Percentiles rank a stretch among this genome's conserved stretches.
phyloP scores from a whole-genome alignment of 2,329 filamentous ascomycete genomes.

The Geosmithia flava region DNA sequence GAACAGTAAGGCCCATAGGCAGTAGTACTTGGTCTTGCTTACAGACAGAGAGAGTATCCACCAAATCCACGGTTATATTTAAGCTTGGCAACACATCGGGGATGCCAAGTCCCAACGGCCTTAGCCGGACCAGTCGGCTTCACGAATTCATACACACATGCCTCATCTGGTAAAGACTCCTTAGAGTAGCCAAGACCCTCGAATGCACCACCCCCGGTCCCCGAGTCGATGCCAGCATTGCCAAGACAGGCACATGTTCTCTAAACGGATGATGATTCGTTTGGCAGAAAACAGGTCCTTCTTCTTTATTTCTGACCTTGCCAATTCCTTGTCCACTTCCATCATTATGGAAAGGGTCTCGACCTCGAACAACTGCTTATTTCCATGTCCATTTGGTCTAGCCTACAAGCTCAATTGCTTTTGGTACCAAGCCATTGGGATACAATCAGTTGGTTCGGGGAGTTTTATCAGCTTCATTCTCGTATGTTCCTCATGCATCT shows the following conservation, averaged over 20 bases:
- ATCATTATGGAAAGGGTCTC: too few species aligned
- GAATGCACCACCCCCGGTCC: background rate
- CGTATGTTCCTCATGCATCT: too few species aligned
- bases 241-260: background rate
- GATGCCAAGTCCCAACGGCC: background rate
- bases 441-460: too few species aligned
- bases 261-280: background rate
- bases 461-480: too few species aligned
- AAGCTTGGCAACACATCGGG: background rate
- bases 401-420: too few species aligned
- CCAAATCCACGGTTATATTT: background rate
- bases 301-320: too few species aligned
- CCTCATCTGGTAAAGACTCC: background rate
- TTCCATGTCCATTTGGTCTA: too few species aligned
- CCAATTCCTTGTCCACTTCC: background rate
- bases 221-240: background rate
- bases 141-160: background rate
- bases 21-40: too few species aligned
- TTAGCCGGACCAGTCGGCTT: background rate
- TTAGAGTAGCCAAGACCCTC: background rate
- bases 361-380: too few species aligned
- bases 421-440: too few species aligned
- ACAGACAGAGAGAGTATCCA: too few species aligned
- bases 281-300: background rate
- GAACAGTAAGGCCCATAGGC: too few species aligned